These are phyloP conservation scores for Euphrasia arctica DNA, from an alignment of 305 asterid genomes.

Conservation along the genomic window DNA sequence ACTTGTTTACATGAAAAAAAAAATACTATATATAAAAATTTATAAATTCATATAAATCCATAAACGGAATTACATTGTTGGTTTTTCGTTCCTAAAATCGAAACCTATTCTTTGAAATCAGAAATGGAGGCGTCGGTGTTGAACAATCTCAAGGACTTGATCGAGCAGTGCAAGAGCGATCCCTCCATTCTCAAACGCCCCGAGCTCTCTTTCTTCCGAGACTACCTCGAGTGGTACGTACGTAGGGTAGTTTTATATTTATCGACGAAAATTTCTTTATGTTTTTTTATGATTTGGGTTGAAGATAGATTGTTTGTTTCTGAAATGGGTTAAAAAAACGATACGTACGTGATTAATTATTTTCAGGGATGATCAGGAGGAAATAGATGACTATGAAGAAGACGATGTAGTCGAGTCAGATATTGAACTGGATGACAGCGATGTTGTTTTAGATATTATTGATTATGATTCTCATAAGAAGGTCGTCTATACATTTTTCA, in stretches of 20 bases:
- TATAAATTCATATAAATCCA: too few relatives aligned
- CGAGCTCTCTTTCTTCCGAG: constrained; percentile 72
- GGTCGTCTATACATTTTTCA: constrained; percentile 37
- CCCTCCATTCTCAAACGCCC: constrained; percentile 77
- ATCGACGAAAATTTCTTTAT: not conserved
- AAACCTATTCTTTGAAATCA: too few relatives aligned
- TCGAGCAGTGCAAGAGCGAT: constrained; percentile 56
- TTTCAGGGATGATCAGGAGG: too few relatives aligned
- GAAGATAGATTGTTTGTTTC: too few relatives aligned
- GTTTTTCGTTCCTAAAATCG: too few relatives aligned
- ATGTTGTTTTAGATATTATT: constrained; percentile 82
- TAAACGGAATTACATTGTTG: too few relatives aligned
- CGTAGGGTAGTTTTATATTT: not conserved
- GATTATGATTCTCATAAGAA: constrained; percentile 84
- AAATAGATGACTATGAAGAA: too few relatives aligned
- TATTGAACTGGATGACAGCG: constrained; percentile 78
- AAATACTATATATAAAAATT: too few relatives aligned
- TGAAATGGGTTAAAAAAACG: too few relatives aligned
- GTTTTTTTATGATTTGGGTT: too few relatives aligned
- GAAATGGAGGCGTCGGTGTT: constrained; percentile 65
- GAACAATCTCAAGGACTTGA: constrained; percentile 57
- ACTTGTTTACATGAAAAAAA: too few relatives aligned
- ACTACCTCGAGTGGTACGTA: constrained; percentile 79
- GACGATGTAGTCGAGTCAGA: constrained; percentile 92
- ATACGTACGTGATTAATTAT: too few relatives aligned